Conservation (phyloP, 1,284 basidiomycete genomes). For the Vanrija sp. region DNA sequence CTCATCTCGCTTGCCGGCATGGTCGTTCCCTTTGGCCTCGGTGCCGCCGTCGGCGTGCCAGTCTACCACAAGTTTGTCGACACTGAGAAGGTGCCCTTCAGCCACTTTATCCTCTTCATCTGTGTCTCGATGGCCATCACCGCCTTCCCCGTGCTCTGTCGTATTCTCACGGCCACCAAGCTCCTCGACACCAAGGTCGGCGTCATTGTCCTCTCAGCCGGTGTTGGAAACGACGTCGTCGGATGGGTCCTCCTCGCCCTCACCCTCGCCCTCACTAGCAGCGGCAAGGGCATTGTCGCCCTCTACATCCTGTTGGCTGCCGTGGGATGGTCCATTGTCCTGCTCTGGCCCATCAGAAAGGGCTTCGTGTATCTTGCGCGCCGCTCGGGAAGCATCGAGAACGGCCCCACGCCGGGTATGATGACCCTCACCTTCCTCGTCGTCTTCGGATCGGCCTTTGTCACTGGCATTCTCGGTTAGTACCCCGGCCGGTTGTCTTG, state of each 20-base stretch:
- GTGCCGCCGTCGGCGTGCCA: constrained; percentile 73
- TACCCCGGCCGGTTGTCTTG: background rate
- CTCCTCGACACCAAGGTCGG: constrained; percentile 90
- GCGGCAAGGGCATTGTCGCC: constrained; percentile 56
- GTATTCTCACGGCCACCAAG: constrained; percentile 58
- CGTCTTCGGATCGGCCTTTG: constrained; percentile 72
- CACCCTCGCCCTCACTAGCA: constrained; percentile 85
- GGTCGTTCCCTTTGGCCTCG: constrained; percentile 75
- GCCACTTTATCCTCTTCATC: constrained; percentile 90
- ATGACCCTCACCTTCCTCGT: constrained; percentile 70
- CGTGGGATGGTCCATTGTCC: constrained; percentile 73
- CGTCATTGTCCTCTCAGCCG: constrained; percentile 85
- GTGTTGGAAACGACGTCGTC: constrained; percentile 81
- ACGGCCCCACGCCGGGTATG: constrained; percentile 66
- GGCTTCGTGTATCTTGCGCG: constrained; percentile 67
- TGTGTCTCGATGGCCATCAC: constrained; percentile 89
- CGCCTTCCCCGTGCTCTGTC: constrained; percentile 87
- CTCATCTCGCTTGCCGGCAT: constrained; percentile 62
- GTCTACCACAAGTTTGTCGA: constrained; percentile 75
- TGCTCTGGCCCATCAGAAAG: constrained; percentile 67
- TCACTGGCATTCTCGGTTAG: constrained; percentile 81
- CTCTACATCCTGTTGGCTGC: constrained; percentile 77
- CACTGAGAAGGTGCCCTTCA: constrained; percentile 58
- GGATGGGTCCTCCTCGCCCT: constrained; percentile 68
- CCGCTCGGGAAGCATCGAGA: constrained; percentile 71